Conservation (phyloP, 129 eudicot genomes). For the Kitagawia praeruptora region DNA sequence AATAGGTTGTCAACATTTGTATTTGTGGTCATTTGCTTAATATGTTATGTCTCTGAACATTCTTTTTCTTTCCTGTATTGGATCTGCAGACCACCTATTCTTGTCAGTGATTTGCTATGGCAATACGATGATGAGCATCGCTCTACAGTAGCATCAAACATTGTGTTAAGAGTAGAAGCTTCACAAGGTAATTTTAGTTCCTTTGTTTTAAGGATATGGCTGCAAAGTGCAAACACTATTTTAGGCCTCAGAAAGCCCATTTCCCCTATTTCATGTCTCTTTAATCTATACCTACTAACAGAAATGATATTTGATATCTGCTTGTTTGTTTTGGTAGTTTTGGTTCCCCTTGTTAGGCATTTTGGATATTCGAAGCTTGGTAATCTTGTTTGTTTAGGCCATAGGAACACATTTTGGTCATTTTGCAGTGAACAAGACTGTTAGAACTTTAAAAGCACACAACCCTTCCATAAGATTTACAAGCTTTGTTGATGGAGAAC, state of each 20-base stretch:
- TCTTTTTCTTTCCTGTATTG: conserved; percentile 1
- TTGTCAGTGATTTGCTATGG: conserved; percentile 76
- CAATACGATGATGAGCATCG: conserved; percentile 57
- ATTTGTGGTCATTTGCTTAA: neutral
- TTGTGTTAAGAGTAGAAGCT: conserved; percentile 38
- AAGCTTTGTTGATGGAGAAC: neutral
- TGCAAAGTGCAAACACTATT: neutral
- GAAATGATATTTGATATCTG: neutral
- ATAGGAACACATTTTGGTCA: neutral
- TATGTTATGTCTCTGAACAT: neutral
- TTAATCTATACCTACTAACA: neutral
- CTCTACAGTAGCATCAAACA: conserved; percentile 36
- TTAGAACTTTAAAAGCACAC: neutral
- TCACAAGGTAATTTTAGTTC: conserved; percentile 35
- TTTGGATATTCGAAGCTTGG: neutral
- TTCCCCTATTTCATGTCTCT: neutral
- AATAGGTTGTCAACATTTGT: neutral
- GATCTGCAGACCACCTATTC: conserved; percentile 76
- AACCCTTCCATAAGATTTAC: neutral
- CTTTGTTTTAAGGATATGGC: neutral
- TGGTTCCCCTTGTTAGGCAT: neutral
- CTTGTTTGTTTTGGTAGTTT: neutral
- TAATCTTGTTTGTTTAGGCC: neutral
- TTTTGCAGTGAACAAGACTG: neutral
- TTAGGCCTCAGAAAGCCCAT: neutral